Evolutionary conservation across 768 basidiomycete species (phyloP), one percentile per base, ranked within the genome.

Genomic region (Tulasnella sp.): DNA sequence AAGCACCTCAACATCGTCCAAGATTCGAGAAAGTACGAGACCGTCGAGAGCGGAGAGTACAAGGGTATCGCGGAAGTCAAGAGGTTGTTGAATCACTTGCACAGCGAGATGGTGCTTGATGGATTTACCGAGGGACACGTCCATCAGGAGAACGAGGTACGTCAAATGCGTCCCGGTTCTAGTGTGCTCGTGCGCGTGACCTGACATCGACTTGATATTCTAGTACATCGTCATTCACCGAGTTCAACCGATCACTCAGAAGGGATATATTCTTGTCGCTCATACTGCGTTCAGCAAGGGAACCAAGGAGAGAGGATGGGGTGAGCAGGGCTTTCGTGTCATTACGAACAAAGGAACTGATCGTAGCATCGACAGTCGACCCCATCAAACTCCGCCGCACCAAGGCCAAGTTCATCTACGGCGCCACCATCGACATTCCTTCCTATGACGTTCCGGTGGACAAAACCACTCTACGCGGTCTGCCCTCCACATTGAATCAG

Each of bases 181-280:
- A 64, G 0, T 3, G 32, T 8, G n/a, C 62, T n/a, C 59, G 11
- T 63, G 1, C 36, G 19, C 69, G 59, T 29, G 62, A 17, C 19
- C n/a, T 22, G 17, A 63, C 42, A 40, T 34, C 39, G 17, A 26
- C n/a, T 17, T 16, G 41, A 2, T 29, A 29, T 17, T 62, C 2
- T 78, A 98, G 94, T 98, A 99, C 80, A 96, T 98, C 75, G 86
- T 91, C 62, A 82, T 98, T 17, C 94, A 96, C 77, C 89, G 97
- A 26, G 90, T 98, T 4, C 92, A 98, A 76, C 95, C 96, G 0
- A 80, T 80, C 32, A 92, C 93, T 0, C 94, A 94, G 80, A 92
- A 91, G 77, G 97, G 97, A 0, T 98, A 95, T 79, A 78, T 99
- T 36, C 84, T 98, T 11, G 87, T 99, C 19, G 91, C 92, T 1